These are phyloP conservation scores for Fusarium nisikadoi DNA, from an alignment of 2,329 filamentous ascomycete species.

Conservation along the genomic window DNA sequence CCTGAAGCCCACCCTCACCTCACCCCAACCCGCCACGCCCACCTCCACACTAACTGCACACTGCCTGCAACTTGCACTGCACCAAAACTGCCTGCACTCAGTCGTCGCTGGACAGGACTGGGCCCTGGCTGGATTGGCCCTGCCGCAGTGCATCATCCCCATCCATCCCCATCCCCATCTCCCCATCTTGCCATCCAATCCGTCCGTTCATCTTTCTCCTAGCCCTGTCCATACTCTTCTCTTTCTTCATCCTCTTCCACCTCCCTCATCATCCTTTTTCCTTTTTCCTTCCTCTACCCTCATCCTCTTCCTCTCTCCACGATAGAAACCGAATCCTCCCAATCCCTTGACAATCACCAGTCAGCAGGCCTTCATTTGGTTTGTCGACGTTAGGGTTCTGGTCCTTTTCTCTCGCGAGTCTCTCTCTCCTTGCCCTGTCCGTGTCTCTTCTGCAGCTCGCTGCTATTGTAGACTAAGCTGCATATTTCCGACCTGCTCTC, in stretches of 20 bases:
- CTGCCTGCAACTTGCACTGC: constrained; percentile 5
- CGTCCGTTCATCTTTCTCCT: constrained; percentile 25
- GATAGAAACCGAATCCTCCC: constrained; percentile 52
- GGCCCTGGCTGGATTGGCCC: background rate
- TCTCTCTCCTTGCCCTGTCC: constrained; percentile 33
- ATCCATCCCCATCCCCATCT: constrained; percentile 42
- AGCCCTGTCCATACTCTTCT: constrained; percentile 30
- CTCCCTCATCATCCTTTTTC: constrained; percentile 38
- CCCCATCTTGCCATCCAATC: constrained; percentile 41
- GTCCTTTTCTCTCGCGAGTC: constrained; percentile 49
- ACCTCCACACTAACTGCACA: constrained; percentile 40
- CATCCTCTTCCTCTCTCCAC: constrained; percentile 43
- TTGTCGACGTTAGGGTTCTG: constrained; percentile 48
- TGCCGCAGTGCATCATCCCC: constrained; percentile 38
- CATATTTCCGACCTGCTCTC: constrained; percentile 28
- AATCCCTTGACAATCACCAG: constrained; percentile 48
- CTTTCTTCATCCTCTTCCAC: constrained; percentile 42
- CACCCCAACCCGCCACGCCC: constrained; percentile 34
- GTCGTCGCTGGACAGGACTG: background rate
- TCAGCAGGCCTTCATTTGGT: constrained; percentile 47
- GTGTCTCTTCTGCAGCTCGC: constrained; percentile 45
- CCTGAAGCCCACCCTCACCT: constrained; percentile 5
- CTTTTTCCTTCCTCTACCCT: constrained; percentile 31
- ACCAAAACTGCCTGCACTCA: constrained; percentile 4
- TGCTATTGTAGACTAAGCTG: constrained; percentile 43